phyloP scores from a whole-genome alignment of 2,329 filamentous ascomycete species.

The Xylariaceae sp. region DNA sequence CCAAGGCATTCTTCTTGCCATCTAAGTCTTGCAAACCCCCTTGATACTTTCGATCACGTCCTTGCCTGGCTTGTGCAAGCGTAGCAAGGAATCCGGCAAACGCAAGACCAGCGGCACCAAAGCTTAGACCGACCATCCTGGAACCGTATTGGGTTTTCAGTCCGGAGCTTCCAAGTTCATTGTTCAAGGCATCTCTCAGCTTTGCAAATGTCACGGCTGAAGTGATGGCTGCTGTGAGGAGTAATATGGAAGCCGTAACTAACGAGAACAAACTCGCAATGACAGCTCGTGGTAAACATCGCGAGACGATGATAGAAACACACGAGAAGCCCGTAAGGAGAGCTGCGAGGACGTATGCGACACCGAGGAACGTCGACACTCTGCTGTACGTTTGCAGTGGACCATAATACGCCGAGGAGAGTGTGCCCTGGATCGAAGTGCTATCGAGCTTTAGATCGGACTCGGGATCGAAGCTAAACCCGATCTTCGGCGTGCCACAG shows the following conservation, averaged over 20 bases:
- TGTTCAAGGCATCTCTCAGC: constrained; percentile 33
- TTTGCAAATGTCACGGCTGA: constrained; percentile 31
- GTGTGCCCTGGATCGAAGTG: constrained; percentile 27
- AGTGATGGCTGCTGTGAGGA: constrained; percentile 33
- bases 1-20: constrained; percentile 8
- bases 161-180: constrained; percentile 29
- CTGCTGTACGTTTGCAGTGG: constrained; percentile 33
- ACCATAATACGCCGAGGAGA: constrained; percentile 23
- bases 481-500: constrained; percentile 35
- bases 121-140: constrained; percentile 32
- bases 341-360: constrained; percentile 35
- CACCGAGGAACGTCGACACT: constrained; percentile 33
- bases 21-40: not conserved
- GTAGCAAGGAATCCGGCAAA: constrained; percentile 19
- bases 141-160: constrained; percentile 27
- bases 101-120: constrained; percentile 30
- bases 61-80: not conserved
- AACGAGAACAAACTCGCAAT: constrained; percentile 24
- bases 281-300: constrained; percentile 17
- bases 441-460: constrained; percentile 35
- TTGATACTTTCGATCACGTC: not conserved
- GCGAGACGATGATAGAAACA: constrained; percentile 24
- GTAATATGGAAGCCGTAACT: constrained; percentile 29
- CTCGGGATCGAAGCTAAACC: constrained; percentile 38
- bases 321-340: constrained; percentile 28